A percentile compares a stretch with the other conserved stretches of the same genome.
phyloP scores from a whole-genome alignment of 2,329 filamentous ascomycete species.

The Allantophomopsis cytisporea region DNA sequence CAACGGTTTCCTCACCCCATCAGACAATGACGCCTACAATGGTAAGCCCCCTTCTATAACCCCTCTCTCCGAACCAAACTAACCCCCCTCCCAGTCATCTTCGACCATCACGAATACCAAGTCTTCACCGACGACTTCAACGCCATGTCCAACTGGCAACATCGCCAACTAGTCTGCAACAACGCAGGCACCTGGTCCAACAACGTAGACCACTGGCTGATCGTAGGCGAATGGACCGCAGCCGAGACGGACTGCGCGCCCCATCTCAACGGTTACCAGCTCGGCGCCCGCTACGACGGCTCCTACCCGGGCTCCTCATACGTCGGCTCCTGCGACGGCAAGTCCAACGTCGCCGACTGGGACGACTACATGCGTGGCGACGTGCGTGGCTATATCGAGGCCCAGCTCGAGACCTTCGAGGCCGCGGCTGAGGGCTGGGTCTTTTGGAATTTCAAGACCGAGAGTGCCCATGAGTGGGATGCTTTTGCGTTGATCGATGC shows the following conservation, averaged over 20 bases:
- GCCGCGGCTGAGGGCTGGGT: conserved; percentile 35
- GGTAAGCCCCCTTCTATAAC: conserved; percentile 27
- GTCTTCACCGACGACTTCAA: conserved; percentile 40
- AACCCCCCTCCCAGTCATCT: conserved; percentile 24
- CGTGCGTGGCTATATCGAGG: conserved; percentile 35
- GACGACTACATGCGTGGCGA: conserved; percentile 27
- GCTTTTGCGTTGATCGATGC: conserved; percentile 31
- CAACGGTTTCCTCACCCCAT: conserved; percentile 44
- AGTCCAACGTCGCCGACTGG: conserved; percentile 31
- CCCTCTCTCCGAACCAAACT: conserved; percentile 6
- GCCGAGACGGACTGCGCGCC: conserved; percentile 49
- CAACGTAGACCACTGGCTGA: conserved; percentile 47
- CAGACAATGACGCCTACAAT: conserved; percentile 29
- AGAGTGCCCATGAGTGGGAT: conserved; percentile 37
- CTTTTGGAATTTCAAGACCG: conserved; percentile 47
- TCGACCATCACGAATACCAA: conserved; percentile 61
- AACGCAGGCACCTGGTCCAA: conserved; percentile 22
- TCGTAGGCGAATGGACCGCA: conserved; percentile 56
- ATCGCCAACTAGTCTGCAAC: conserved; percentile 21
- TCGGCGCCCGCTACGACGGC: conserved; percentile 44
- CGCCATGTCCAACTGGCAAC: conserved; percentile 32
- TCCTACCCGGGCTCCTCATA: conserved; percentile 29
- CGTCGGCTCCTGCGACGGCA: conserved; percentile 39
- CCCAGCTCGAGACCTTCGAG: conserved; percentile 38
- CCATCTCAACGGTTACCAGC: conserved; percentile 37